Percentiles rank a stretch among this genome's conserved stretches.
Evolutionary conservation across 768 basidiomycete genomes (phyloP).

Genomic region (Phallus indusiatus): DNA sequence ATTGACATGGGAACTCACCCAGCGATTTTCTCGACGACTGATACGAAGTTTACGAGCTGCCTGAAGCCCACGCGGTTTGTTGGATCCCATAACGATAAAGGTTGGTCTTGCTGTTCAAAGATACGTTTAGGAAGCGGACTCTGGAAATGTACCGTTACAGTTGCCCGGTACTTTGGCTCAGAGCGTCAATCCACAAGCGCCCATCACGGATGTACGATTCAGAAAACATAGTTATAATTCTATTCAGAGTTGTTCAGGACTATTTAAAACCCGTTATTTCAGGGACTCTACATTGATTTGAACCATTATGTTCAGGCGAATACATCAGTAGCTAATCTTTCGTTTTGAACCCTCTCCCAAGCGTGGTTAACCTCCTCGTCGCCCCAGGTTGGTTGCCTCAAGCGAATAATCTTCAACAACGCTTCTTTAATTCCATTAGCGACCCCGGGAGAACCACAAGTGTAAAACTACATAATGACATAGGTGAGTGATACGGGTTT

Average conservation of each 20-base stretch:
- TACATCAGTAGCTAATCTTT: slow-evolving; percentile 36
- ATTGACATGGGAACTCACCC: slow-evolving; percentile 49
- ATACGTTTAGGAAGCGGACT: slow-evolving; percentile 2
- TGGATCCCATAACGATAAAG: slow-evolving; percentile 29
- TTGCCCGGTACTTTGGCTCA: slow-evolving; percentile 3
- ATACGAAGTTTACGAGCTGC: slow-evolving; percentile 97
- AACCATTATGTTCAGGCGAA: slow-evolving; percentile 25
- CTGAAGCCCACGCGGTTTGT: slow-evolving; percentile 99
- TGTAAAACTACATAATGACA: slow-evolving; percentile 29
- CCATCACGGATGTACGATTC: neutral
- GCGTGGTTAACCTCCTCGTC: slow-evolving; percentile 14
- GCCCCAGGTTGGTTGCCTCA: slow-evolving; percentile 9
- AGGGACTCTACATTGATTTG: neutral
- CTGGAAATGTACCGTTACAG: slow-evolving; percentile 5
- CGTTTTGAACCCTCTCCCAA: slow-evolving; percentile 27
- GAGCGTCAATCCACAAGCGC: neutral
- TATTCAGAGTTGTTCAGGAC: no score
- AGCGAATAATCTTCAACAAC: slow-evolving; percentile 28
- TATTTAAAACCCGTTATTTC: no score
- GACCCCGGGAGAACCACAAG: slow-evolving; percentile 32
- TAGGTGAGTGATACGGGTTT: neutral
- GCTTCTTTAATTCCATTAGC: slow-evolving; percentile 30
- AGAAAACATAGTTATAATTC: neutral
- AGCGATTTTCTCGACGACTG: slow-evolving; percentile 90
- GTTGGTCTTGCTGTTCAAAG: neutral